Conservation (phyloP, 805 yeast genomes). For the Brettanomyces naardenensis region DNA sequence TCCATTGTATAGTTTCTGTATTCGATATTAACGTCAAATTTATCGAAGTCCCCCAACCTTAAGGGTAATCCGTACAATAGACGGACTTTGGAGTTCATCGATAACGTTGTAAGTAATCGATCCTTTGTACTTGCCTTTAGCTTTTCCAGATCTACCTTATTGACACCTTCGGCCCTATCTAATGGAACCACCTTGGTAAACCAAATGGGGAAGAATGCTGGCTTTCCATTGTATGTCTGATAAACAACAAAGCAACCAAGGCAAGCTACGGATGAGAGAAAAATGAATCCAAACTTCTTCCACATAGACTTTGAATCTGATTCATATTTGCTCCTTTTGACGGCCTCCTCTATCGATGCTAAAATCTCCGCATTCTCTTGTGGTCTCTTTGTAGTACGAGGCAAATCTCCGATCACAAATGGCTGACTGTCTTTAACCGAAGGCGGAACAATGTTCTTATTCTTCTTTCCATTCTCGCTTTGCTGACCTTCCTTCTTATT, state of each 20-base stretch:
- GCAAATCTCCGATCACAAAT: not conserved
- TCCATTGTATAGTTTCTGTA: constrained; percentile 22
- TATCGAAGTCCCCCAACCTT: constrained; percentile 19
- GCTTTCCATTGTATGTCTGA: constrained; percentile 21
- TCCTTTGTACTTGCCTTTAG: constrained; percentile 19
- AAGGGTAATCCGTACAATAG: constrained; percentile 26
- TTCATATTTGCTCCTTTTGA: constrained; percentile 9
- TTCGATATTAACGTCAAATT: constrained; percentile 24
- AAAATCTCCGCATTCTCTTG: constrained; percentile 4
- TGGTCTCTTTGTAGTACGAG: constrained; percentile 5
- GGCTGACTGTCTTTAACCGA: constrained; percentile 16
- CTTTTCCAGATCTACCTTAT: constrained; percentile 22
- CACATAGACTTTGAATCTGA: constrained; percentile 12
- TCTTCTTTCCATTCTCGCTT: not conserved
- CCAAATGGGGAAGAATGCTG: constrained; percentile 26
- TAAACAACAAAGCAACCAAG: constrained; percentile 22
- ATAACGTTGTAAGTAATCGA: constrained; percentile 20
- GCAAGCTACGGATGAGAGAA: constrained; percentile 16
- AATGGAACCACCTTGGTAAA: constrained; percentile 21
- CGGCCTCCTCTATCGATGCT: constrained; percentile 10
- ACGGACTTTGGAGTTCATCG: constrained; percentile 23
- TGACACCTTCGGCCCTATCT: constrained; percentile 19
- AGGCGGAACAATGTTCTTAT: constrained; percentile 10
- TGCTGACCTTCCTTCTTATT: no score
- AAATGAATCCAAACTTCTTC: constrained; percentile 12